Percentiles rank a stretch among this genome's conserved stretches.
Conservation (phyloP, 164 flowering plant genomes). For the Magnolia sinica region DNA sequence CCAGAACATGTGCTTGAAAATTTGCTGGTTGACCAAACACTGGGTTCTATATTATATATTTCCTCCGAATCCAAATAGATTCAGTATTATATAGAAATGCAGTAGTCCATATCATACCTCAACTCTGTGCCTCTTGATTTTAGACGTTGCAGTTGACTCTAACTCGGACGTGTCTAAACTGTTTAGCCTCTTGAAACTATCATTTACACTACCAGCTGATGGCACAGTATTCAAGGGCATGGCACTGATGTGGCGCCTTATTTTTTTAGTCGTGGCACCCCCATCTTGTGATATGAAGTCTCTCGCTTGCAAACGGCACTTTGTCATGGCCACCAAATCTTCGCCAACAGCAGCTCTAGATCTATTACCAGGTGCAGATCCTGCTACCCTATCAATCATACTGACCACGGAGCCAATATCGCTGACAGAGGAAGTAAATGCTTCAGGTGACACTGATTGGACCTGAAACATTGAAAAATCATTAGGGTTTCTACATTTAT, state of each 20-base stretch:
- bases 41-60: no score
- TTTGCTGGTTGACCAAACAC: no score
- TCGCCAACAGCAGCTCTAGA: slow-evolving; percentile 94
- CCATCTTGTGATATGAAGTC: slow-evolving; percentile 63
- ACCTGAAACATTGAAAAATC: slow-evolving; percentile 44
- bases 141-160: slow-evolving; percentile 87
- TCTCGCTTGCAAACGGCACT: slow-evolving; percentile 80
- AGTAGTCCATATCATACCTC: slow-evolving; percentile 45
- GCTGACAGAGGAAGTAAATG: slow-evolving; percentile 63
- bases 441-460: slow-evolving; percentile 55
- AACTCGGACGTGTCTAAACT: slow-evolving; percentile 59
- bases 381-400: slow-evolving; percentile 81
- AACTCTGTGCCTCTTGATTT: slow-evolving; percentile 51
- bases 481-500: no score
- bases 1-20: no score
- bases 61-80: no score
- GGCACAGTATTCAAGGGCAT: slow-evolving; percentile 67
- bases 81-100: not conserved
- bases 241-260: slow-evolving; percentile 75
- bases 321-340: slow-evolving; percentile 91
- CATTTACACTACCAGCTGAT: slow-evolving; percentile 61
- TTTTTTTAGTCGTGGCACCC: slow-evolving; percentile 52
- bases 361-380: slow-evolving; percentile 92
- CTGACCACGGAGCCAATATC: slow-evolving; percentile 83
- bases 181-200: slow-evolving; percentile 46